These are phyloP conservation scores for Alternaria dauci DNA, from an alignment of 2,329 filamentous ascomycete species.

Conservation along the genomic window DNA sequence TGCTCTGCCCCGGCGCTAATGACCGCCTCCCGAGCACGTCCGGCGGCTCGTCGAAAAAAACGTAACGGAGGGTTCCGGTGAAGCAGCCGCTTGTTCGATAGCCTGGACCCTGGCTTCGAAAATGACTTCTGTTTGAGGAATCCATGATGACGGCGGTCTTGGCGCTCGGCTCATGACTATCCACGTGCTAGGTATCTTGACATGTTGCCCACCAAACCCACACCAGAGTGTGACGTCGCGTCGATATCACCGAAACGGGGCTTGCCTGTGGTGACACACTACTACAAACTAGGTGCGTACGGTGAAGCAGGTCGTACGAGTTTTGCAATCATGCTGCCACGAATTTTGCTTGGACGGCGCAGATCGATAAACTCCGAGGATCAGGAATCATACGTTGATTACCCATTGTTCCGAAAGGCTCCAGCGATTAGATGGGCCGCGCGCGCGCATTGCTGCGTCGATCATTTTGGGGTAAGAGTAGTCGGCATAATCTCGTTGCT, in stretches of 20 bases:
- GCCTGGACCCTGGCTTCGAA: neutral
- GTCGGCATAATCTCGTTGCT: neutral
- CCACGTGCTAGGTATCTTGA: neutral
- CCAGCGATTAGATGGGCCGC: neutral
- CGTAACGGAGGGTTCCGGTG: neutral
- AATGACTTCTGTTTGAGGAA: neutral
- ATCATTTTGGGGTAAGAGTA: neutral
- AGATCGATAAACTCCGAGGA: neutral
- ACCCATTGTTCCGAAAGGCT: neutral
- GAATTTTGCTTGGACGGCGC: neutral
- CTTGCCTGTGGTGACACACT: neutral
- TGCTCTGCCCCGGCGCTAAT: neutral
- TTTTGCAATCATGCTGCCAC: neutral
- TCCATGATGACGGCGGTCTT: neutral
- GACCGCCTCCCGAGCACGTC: neutral
- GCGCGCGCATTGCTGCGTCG: neutral
- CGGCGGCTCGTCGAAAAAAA: neutral
- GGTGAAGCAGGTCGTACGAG: neutral
- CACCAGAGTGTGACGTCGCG: neutral
- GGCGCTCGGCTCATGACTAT: neutral
- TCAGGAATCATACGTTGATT: neutral
- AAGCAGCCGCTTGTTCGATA: neutral
- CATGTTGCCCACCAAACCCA: neutral
- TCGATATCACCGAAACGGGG: neutral
- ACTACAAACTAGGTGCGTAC: neutral